These are phyloP conservation scores for Durusdinium trenchii DNA, from an alignment of 73 alveolate species.

Conservation along the genomic window DNA sequence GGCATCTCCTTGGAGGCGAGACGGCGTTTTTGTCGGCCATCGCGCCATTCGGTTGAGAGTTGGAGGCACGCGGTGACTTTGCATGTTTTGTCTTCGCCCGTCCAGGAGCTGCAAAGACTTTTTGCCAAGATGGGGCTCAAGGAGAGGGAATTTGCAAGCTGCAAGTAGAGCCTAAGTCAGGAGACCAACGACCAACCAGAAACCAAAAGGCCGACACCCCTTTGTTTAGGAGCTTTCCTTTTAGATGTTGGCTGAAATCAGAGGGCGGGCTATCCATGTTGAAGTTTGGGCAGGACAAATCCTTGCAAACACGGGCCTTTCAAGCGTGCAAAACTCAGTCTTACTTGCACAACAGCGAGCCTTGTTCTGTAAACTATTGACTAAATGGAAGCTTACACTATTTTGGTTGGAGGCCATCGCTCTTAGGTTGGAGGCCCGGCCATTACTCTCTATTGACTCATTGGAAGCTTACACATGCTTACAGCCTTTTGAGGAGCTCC, in stretches of 20 bases:
- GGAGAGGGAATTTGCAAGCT: not conserved
- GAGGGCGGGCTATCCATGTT: not conserved
- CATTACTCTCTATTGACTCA: too few relatives aligned
- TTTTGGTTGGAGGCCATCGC: too few relatives aligned
- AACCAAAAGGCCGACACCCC: not conserved
- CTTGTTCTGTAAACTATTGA: too few relatives aligned
- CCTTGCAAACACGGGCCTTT: constrained; percentile 32
- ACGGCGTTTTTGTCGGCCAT: not conserved
- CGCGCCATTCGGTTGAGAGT: not conserved
- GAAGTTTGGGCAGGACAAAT: not conserved
- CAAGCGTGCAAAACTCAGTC: not conserved
- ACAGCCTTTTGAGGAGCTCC: too few relatives aligned
- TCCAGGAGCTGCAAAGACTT: constrained; percentile 50
- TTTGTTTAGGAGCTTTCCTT: not conserved
- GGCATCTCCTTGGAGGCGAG: constrained; percentile 65
- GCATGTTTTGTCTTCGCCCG: not conserved
- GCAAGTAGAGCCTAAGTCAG: too few relatives aligned
- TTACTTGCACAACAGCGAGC: too few relatives aligned
- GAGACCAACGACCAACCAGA: too few relatives aligned
- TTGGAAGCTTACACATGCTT: too few relatives aligned
- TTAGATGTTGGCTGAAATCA: not conserved
- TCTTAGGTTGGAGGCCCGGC: too few relatives aligned
- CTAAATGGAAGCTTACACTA: too few relatives aligned
- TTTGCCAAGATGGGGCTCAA: constrained; percentile 74
- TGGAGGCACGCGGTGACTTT: not conserved